Conservation (phyloP, 257 asterid genomes). For the Solanum chmielewskii region DNA sequence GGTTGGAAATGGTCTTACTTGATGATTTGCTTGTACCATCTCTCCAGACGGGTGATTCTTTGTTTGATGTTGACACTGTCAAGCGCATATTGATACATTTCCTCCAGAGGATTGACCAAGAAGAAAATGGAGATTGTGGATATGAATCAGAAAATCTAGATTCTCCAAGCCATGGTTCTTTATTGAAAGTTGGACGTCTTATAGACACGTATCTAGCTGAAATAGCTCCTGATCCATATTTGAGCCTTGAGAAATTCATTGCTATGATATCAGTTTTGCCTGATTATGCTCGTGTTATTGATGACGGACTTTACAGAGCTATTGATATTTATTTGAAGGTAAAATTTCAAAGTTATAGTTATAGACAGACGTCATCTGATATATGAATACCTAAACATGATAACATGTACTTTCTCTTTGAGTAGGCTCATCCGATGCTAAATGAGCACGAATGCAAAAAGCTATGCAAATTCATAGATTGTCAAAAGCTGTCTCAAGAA, state of each 20-base stretch:
- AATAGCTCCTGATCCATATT: constrained; percentile 56
- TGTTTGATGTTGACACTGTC: constrained; percentile 45
- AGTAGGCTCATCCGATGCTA: constrained; percentile 47
- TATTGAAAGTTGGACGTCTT: constrained; percentile 54
- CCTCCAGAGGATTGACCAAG: constrained; percentile 47
- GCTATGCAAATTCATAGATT: constrained; percentile 50
- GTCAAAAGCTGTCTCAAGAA: constrained; percentile 58
- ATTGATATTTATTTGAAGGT: constrained; percentile 64
- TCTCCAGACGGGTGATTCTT: constrained; percentile 35
- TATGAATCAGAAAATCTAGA: constrained; percentile 43
- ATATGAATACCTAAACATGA: neutral
- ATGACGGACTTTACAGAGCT: constrained; percentile 63
- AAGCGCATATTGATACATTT: constrained; percentile 47
- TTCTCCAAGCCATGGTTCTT: constrained; percentile 39
- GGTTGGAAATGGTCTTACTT: constrained; percentile 42
- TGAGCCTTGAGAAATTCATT: constrained; percentile 46
- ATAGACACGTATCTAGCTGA: constrained; percentile 57
- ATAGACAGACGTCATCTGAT: neutral
- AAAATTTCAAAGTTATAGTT: neutral
- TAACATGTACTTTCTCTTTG: neutral
- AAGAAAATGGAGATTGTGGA: constrained; percentile 40
- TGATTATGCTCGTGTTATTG: constrained; percentile 56
- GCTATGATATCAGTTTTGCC: constrained; percentile 47
- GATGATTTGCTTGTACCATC: constrained; percentile 59
- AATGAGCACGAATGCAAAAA: constrained; percentile 40